Base-by-base conservation (phyloP, 2,329 filamentous ascomycete genomes). In the Microsporum audouinii region DNA sequence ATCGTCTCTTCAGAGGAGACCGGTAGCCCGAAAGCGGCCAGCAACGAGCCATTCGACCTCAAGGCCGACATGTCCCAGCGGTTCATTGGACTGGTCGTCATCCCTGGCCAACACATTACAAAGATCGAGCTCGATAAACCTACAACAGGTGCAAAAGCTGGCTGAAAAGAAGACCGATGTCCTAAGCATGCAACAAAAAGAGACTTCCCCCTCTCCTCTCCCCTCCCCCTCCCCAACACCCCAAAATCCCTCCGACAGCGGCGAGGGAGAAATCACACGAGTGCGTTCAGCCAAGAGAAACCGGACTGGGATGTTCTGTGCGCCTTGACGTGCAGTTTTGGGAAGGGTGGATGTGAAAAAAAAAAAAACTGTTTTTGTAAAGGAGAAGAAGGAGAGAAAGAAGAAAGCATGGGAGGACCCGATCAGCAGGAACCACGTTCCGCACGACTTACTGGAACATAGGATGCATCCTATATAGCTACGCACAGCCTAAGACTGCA, bases 41-140 rank as follows among this genome's bases (percentile, higher is more conserved):
- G 33, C 49, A 55, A 23, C 49, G 63, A 70, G 71, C 39, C 36
- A 36, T 14, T 43, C 6, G 39, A 41, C 17, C 70, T 87, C 61
- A 82, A 81, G 64, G 75, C 89, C 60, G 83, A 90, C 67, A 88
- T 95, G 85, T 87, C 84, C 31, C 91, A 88, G 66, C 84, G 94
- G 60, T 95, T 90, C 70, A 83, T 99, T 27, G 94, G 94, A 0
- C 76, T 97, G 31, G 85, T 99, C 2, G 91, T 96, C 29, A 84
- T 99, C 2, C 94, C 94, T 0, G 91, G 92, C 0, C 79, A 88
- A 66, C 84, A 95, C 71, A 89, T 99, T 66, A 84, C 81, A 62
- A 92, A 88, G 77, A 90, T 99, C 68, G 91, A 96, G 73, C 79
- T 94, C 55, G 91, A 97, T 71, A 87, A 63, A 47, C 55, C 36